A percentile compares a stretch with the other conserved stretches of the same genome.
phyloP scores from a whole-genome alignment of 306 rosid genomes.

The Rosa persica region DNA sequence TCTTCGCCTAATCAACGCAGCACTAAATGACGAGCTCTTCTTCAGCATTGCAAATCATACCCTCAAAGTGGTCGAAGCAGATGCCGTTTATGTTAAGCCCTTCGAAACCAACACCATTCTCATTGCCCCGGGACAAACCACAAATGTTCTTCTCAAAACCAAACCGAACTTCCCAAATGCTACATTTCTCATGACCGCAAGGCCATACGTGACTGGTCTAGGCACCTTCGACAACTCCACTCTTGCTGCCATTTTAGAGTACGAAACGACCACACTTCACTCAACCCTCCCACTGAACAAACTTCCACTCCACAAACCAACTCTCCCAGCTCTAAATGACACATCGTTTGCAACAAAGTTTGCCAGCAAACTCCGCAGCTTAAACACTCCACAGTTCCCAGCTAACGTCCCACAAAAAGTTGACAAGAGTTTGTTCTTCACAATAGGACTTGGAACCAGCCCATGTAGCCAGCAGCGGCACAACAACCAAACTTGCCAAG shows the following conservation, averaged over 20 bases:
- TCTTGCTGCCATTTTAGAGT: conserved; percentile 58
- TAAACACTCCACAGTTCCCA: conserved; percentile 47
- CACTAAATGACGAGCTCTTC: conserved; percentile 62
- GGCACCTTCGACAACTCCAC: conserved; percentile 70
- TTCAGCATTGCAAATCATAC: conserved; percentile 70
- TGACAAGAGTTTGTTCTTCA: conserved; percentile 58
- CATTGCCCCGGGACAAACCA: conserved; percentile 66
- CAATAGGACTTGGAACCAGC: conserved; percentile 57
- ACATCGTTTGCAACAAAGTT: conserved; percentile 53
- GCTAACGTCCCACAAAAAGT: conserved; percentile 59
- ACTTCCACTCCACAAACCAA: conserved; percentile 44
- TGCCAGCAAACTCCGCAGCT: conserved; percentile 43
- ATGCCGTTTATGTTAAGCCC: conserved; percentile 63
- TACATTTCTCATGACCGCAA: conserved; percentile 56
- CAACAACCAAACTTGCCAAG: conserved; percentile 51
- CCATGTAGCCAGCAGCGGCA: conserved; percentile 34
- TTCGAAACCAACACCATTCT: conserved; percentile 48
- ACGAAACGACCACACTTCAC: conserved; percentile 23
- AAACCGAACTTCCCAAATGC: conserved; percentile 53
- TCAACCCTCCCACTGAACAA: conserved; percentile 29
- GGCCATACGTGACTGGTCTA: conserved; percentile 16
- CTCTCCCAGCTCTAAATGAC: conserved; percentile 59
- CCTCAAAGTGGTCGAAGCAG: conserved; percentile 53
- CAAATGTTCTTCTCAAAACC: conserved; percentile 59
- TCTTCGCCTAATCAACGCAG: conserved; percentile 64